These are phyloP conservation scores for Pholiota microspora DNA, from an alignment of 768 basidiomycete genomes.

Conservation along the genomic window DNA sequence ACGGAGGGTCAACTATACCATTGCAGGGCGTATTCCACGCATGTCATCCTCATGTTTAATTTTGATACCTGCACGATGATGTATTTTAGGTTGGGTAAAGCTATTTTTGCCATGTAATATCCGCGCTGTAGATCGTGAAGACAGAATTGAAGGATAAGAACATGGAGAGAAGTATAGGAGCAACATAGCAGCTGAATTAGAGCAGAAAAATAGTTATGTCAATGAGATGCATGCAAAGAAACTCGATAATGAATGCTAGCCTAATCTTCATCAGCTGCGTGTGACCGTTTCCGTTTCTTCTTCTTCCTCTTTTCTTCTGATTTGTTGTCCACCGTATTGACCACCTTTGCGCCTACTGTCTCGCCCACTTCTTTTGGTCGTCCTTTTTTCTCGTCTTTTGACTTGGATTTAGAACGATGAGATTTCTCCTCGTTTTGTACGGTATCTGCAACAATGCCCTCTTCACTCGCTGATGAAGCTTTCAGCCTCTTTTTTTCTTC, in stretches of 20 bases:
- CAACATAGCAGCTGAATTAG: background rate
- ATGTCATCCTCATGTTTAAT: conserved; percentile 2
- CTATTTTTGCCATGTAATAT: background rate
- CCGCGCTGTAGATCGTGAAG: too few species aligned
- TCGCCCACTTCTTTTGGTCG: background rate
- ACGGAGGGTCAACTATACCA: background rate
- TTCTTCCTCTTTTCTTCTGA: background rate
- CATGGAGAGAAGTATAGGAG: too few species aligned
- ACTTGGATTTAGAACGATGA: conserved; percentile 3
- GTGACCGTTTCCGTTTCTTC: conserved; percentile 9
- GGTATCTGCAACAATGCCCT: background rate
- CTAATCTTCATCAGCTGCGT: background rate
- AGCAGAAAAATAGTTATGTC: background rate
- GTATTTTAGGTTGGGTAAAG: background rate
- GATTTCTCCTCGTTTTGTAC: background rate
- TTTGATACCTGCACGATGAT: background rate
- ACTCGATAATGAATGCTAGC: background rate
- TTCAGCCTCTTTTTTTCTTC: conserved; percentile 7
- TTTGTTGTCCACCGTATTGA: background rate
- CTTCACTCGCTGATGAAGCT: background rate
- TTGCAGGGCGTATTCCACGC: conserved; percentile 4
- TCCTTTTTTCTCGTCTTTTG: background rate
- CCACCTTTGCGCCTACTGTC: background rate
- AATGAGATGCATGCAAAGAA: background rate
- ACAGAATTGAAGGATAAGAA: too few species aligned